These are phyloP conservation scores for Sanghuangporus weigelae DNA, from an alignment of 1,284 basidiomycete genomes.

Conservation along the genomic window DNA sequence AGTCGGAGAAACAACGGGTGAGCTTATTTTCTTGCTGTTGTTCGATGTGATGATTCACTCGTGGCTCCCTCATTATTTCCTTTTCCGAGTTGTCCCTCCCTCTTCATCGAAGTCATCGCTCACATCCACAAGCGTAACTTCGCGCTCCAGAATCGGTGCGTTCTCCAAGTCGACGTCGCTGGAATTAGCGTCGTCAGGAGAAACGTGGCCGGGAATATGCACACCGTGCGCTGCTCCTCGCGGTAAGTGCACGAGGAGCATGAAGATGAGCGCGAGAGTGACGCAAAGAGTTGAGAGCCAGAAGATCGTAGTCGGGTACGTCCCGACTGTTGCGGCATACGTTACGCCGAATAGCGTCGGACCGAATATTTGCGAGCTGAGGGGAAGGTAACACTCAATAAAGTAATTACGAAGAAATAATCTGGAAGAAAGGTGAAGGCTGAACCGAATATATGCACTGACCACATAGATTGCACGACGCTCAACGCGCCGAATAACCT, in stretches of 20 bases:
- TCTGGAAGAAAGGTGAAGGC: conserved; percentile 25
- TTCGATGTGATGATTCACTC: too few relatives aligned
- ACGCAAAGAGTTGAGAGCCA: conserved; percentile 37
- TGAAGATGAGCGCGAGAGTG: conserved; percentile 35
- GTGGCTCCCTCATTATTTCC: background rate
- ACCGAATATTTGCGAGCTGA: conserved; percentile 48
- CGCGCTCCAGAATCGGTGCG: background rate
- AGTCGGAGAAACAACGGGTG: too few relatives aligned
- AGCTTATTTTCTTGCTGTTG: too few relatives aligned
- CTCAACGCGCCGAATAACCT: conserved; percentile 70
- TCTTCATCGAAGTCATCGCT: background rate
- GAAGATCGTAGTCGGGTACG: conserved; percentile 54
- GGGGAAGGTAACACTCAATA: background rate
- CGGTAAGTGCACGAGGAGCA: conserved; percentile 33
- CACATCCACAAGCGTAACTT: conserved; percentile 5
- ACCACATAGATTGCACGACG: conserved; percentile 64
- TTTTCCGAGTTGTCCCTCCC: background rate
- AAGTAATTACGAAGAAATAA: background rate
- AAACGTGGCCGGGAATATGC: background rate
- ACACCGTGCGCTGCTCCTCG: background rate
- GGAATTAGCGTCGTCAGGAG: background rate
- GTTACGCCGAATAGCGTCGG: conserved; percentile 56
- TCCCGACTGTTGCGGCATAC: conserved; percentile 56
- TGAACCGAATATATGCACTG: conserved; percentile 41
- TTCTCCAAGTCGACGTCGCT: background rate